Conservation (phyloP, 345 rosid species). For the Aurinia saxatilis region DNA sequence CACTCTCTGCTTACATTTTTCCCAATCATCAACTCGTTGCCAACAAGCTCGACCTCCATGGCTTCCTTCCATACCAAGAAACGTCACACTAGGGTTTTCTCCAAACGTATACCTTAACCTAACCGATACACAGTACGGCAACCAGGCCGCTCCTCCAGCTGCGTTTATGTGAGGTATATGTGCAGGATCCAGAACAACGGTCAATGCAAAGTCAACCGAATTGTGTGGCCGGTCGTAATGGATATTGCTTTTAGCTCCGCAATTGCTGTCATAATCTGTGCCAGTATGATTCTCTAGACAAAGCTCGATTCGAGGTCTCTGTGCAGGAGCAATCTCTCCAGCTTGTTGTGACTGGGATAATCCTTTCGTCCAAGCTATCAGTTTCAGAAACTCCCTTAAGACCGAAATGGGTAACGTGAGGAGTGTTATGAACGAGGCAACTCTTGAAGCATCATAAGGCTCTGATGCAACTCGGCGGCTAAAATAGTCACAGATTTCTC, state of each 20-base stretch:
- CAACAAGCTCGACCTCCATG: slow-evolving; percentile 98
- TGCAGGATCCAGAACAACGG: slow-evolving; percentile 92
- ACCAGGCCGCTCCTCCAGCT: slow-evolving; percentile 99
- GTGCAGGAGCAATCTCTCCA: slow-evolving; percentile 79
- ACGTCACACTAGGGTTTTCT: slow-evolving; percentile 51
- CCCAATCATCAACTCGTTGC: slow-evolving; percentile 80
- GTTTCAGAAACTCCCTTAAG: slow-evolving; percentile 82
- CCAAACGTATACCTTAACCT: slow-evolving; percentile 74
- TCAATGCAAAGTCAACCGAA: slow-evolving; percentile 79
- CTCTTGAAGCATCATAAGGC: slow-evolving; percentile 97
- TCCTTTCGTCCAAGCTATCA: slow-evolving; percentile 98
- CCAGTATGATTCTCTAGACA: slow-evolving; percentile 93
- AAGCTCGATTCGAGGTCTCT: slow-evolving; percentile 83
- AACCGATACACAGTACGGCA: slow-evolving; percentile 91
- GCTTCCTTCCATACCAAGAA: slow-evolving; percentile 94
- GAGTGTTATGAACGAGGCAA: slow-evolving; percentile 97
- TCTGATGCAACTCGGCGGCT: slow-evolving; percentile 98
- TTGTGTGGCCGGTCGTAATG: slow-evolving; percentile 75
- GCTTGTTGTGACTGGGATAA: slow-evolving; percentile 69
- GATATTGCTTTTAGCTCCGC: slow-evolving; percentile 76
- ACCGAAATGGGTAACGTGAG: slow-evolving; percentile 94
- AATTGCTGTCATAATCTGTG: slow-evolving; percentile 40
- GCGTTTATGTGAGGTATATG: slow-evolving; percentile 71
- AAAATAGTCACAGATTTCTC: slow-evolving; percentile 95
- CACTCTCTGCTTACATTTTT: slow-evolving; percentile 82